Percentiles rank a stretch among this genome's conserved stretches.
Evolutionary conservation across 2,329 filamentous ascomycete genomes (phyloP).

Genomic region (Bipolaris bicolor): DNA sequence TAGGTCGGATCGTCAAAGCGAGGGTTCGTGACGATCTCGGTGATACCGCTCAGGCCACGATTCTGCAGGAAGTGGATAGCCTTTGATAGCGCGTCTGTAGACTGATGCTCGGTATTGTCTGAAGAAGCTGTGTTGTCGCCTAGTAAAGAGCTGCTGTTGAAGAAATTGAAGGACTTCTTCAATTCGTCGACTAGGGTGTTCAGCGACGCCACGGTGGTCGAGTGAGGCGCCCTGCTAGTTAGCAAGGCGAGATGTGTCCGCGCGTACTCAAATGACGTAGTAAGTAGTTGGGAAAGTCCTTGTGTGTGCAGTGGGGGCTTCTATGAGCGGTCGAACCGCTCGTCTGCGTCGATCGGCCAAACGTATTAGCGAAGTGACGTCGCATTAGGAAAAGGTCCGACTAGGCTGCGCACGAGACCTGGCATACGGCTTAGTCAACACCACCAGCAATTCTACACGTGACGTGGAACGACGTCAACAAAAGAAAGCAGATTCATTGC

Average conservation of each 20-base stretch:
- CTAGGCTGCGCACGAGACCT: slow-evolving; percentile 12
- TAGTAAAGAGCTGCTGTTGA: slow-evolving; percentile 40
- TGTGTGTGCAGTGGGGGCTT: slow-evolving; percentile 27
- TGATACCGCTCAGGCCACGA: slow-evolving; percentile 26
- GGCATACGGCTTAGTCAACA: slow-evolving; percentile 20
- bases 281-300: slow-evolving; percentile 20
- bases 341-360: slow-evolving; percentile 18
- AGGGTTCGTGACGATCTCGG: slow-evolving; percentile 36
- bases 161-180: slow-evolving; percentile 46
- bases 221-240: slow-evolving; percentile 20
- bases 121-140: slow-evolving; percentile 27
- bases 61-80: slow-evolving; percentile 28
- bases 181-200: slow-evolving; percentile 43
- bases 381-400: slow-evolving; percentile 20
- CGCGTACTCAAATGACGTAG: slow-evolving; percentile 26
- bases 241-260: slow-evolving; percentile 23
- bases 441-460: background rate
- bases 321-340: slow-evolving; percentile 18
- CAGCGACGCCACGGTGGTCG: slow-evolving; percentile 46
- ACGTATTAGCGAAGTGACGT: slow-evolving; percentile 30
- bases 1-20: slow-evolving; percentile 44
- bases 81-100: slow-evolving; percentile 30
- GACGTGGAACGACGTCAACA: background rate
- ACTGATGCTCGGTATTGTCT: slow-evolving; percentile 16
- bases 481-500: background rate